Evolutionary conservation across 345 rosid genomes (phyloP), one percentile per base, ranked within the genome.

Genomic region (Lagerstroemia speciosa): DNA sequence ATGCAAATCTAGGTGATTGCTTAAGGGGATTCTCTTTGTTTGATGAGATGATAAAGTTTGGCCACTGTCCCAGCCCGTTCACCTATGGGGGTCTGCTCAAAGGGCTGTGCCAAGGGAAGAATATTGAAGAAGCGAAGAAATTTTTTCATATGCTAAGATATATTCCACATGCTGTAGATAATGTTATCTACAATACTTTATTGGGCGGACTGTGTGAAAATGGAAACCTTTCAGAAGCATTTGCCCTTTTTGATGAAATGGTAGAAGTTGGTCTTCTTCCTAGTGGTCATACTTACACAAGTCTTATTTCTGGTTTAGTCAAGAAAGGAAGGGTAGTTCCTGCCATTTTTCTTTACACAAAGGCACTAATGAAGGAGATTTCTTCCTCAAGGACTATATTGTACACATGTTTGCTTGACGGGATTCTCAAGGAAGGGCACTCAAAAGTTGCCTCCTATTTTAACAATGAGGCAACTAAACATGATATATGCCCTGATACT

Each of bases 91-190:
- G 94, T 76, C 80, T 93, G 52, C 88, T 90, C 62, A 93, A 89
- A 83, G 98, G 90, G 78, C 82, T 90, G 62, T 90, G 96, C 78
- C 86, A 66, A 76, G 86, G 92, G 65, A 85, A 97, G 63, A 82
- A 89, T 68, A 68, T 80, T 43, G 75, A 45, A 70, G 85, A 81
- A 78, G 98, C 89, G 3, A 86, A 81, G 83, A 80, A 74, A 70
- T 80, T 93, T 60, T 77, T 93, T 70, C 73, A 71, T 63, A 72
- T 69, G 50, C 86, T 90, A 41, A 85, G 82, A 68, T 62, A 43
- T 67, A 77, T 85, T 77, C 95, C 86, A 73, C 74, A 71, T 69
- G 83, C 85, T 71, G 86, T 91, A 62, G 93, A 89, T 71, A 80
- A 84, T 75, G 76, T 79, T 40, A 69, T 79, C 72, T 93, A 86